A percentile compares a stretch with the other conserved stretches of the same genome.
Evolutionary conservation across 306 rosid species (phyloP).

Genomic region (Sechiopsis laciniata): DNA sequence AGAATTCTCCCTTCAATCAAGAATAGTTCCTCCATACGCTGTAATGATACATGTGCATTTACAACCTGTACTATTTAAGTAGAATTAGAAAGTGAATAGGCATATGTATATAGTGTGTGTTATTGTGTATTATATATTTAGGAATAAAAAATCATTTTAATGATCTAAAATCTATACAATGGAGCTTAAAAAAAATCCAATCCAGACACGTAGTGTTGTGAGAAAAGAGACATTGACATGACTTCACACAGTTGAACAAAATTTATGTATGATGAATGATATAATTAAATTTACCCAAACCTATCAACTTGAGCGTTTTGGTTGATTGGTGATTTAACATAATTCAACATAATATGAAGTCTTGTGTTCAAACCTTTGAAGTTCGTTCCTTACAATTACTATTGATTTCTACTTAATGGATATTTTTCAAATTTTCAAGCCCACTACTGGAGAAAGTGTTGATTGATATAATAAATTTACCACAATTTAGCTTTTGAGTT

Average conservation of each 20-base stretch:
- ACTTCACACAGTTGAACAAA: not conserved
- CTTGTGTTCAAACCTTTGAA: no score
- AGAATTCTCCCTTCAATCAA: conserved; percentile 57
- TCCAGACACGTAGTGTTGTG: not conserved
- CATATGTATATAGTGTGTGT: not conserved
- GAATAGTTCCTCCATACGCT: conserved; percentile 74
- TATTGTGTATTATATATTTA: not conserved
- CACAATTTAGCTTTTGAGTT: no score
- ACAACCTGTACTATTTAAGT: conserved; percentile 49
- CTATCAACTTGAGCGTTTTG: no score
- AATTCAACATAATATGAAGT: no score
- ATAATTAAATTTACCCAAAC: no score
- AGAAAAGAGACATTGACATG: not conserved
- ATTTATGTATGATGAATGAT: not conserved
- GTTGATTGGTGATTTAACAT: no score
- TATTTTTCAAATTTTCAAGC: no score
- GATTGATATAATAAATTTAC: no score
- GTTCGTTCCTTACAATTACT: no score
- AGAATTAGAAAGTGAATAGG: conserved; percentile 10
- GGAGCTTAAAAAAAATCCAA: not conserved
- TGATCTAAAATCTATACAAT: not conserved
- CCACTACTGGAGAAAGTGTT: no score
- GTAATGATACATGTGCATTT: conserved; percentile 72
- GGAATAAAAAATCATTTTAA: not conserved
- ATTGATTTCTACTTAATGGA: no score